Evolutionary conservation across 257 asterid species (phyloP).

Genomic region (Cinchona pubescens): DNA sequence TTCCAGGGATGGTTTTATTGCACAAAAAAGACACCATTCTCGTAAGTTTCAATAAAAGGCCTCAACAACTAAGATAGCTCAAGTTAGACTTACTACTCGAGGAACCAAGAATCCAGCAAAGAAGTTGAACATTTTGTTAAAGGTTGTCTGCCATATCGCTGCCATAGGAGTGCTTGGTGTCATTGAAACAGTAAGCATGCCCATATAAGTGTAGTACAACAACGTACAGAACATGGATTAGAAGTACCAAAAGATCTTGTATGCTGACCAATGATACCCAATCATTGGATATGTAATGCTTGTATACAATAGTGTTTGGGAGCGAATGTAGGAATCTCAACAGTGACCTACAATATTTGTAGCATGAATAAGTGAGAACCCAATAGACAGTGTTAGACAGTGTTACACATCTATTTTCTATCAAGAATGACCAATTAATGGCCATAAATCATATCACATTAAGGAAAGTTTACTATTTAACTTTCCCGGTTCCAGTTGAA

Average conservation of each 20-base stretch:
- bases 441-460: too few relatives aligned
- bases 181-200: slow-evolving; percentile 48
- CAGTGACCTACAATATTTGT: slow-evolving; percentile 16
- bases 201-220: slow-evolving; percentile 51
- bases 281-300: slow-evolving; percentile 42
- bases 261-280: slow-evolving; percentile 46
- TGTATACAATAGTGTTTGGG: slow-evolving; percentile 20
- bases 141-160: slow-evolving; percentile 44
- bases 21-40: too few relatives aligned
- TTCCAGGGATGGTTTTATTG: too few relatives aligned
- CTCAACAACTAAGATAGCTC: neutral
- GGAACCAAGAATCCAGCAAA: slow-evolving; percentile 58
- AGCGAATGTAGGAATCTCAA: slow-evolving; percentile 32
- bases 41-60: too few relatives aligned
- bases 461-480: too few relatives aligned
- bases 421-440: neutral
- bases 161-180: slow-evolving; percentile 57
- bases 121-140: slow-evolving; percentile 44
- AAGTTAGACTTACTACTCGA: slow-evolving; percentile 32
- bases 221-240: slow-evolving; percentile 45
- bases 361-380: too few relatives aligned
- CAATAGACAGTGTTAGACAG: too few relatives aligned
- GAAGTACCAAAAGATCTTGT: slow-evolving; percentile 50
- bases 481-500: too few relatives aligned
- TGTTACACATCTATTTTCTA: too few relatives aligned